Evolutionary conservation across 345 rosid genomes (phyloP), one percentile per base, ranked within the genome.

Genomic region (Sisymbrium irio): DNA sequence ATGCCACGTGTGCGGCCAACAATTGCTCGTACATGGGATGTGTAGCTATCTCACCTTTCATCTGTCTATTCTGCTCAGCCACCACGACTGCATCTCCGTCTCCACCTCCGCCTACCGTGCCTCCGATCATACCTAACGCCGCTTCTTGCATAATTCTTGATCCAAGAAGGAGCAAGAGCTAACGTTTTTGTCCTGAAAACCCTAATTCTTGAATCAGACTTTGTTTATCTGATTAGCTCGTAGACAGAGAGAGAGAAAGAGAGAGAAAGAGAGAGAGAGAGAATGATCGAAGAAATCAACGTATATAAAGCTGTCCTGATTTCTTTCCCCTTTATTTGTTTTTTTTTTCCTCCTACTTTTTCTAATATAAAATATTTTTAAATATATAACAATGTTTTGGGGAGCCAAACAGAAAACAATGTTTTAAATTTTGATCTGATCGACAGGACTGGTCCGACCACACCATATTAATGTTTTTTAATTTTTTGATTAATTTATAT

Each of bases 1-100:
- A 91, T 5, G 97, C 82, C 47, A 94, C 96, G 72, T 94, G 97
- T 8, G 97, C 98, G 3, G 96, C 67, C 22, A 91, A 65, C 13
- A 94, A 79, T 82, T 94, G 96, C 41, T 94, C 98, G 71, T 85
- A 94, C 63, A 94, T 74, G 36, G 98, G 97, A 76, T 94, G 96
- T 25, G 80, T 76, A 17, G 87, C 96, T 75, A 94, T 88, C 85
- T 94, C 97, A 47, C 88, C 87, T 90, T 88, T 94, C 33, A 91
- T 79, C 41, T 85, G 93, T 37, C 85, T 85, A 41, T 61, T 83
- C 56, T 78, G 88, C 28, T 87, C 92, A 5, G 49, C 73, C 63
- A 36, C n/a, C 3, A 46, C 59, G 22, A 6, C 60, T 0, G 54
- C 62, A 45, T 82, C 74, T 17, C 85, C 81, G 17, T 79, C 79